These are phyloP conservation scores for Stagonosporopsis rhizophila DNA, from an alignment of 2,329 filamentous ascomycete species.

Conservation along the genomic window DNA sequence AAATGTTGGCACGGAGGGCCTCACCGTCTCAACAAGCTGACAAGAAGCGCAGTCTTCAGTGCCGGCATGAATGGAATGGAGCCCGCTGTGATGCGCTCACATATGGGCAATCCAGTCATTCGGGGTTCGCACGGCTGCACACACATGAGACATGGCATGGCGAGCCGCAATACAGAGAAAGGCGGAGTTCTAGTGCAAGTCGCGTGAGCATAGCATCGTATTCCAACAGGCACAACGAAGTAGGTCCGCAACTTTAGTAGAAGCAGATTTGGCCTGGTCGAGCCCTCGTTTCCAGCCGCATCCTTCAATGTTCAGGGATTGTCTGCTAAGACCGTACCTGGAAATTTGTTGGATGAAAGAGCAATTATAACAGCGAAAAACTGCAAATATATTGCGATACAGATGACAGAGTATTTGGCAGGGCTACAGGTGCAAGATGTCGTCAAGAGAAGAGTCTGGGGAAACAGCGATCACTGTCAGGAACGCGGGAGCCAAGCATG, in stretches of 20 bases:
- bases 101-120: not conserved
- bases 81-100: not conserved
- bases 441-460: constrained; percentile 18
- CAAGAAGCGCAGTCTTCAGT: not conserved
- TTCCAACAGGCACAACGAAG: not conserved
- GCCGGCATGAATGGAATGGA: not conserved
- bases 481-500: constrained; percentile 16
- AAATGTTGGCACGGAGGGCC: constrained; percentile 10
- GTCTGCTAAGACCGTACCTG: not conserved
- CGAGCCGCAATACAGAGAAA: not conserved
- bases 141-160: not conserved
- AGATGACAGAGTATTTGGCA: not conserved
- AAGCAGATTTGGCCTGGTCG: not conserved
- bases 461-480: constrained; percentile 16
- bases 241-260: not conserved
- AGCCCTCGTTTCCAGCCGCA: constrained; percentile 3
- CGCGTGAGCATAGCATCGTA: not conserved
- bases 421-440: constrained; percentile 7
- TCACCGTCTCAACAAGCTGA: not conserved
- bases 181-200: not conserved
- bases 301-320: not conserved
- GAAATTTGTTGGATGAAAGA: not conserved
- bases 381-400: not conserved
- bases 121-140: not conserved
- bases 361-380: not conserved